Base-by-base conservation (phyloP, 2,329 filamentous ascomycete species). In the Fusarium domesticum region DNA sequence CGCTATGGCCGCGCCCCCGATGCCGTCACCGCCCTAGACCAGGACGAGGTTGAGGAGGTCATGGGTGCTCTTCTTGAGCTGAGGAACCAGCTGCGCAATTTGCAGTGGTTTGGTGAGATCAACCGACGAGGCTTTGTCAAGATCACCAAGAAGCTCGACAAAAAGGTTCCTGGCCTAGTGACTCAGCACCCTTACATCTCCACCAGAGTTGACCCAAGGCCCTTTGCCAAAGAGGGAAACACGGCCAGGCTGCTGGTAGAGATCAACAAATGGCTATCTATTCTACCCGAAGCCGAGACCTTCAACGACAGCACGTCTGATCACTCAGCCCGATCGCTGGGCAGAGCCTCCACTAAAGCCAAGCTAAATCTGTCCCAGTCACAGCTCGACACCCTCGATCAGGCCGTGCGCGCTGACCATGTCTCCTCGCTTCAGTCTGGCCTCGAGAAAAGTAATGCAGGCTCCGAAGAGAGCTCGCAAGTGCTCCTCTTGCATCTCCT, bases 81-180 rank as follows among this genome's bases (percentile, higher is more conserved):
- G 48, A 82, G 93, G 45, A 85, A 84, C 40, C 88, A 95, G 63
- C 71, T 97, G 55, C 81, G 93, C 47, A 97, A 97, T 61, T 74
- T 98, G 40, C 88, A 95, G 66, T 97, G 91, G 91, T 98, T 97
- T 64, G 92, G 91, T 38, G 92, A 97, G 70, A 92, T 97, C 61
- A 98, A 98, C 67, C 82, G 91, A 40, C 80, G 89, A 53, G 93
- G 93, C 2, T 98, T 98, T 62, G 82, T 95, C 66, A 98, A 98
- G 72, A 98, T 98, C 67, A 96, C 93, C 39, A 98, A 98, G 74
- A 98, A 98, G 70, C 74, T 96, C 35, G 93, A 98, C 70, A 98
- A 98, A 72, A 96, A 95, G 71, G 81, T 96, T 3, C 78, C 85
- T 1, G 78, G 81, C 35, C 81, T 83, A 4, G 79, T 84, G 39